phyloP scores from a whole-genome alignment of 371 early-diverging fungal genomes.

The Mucor velutinosus region DNA sequence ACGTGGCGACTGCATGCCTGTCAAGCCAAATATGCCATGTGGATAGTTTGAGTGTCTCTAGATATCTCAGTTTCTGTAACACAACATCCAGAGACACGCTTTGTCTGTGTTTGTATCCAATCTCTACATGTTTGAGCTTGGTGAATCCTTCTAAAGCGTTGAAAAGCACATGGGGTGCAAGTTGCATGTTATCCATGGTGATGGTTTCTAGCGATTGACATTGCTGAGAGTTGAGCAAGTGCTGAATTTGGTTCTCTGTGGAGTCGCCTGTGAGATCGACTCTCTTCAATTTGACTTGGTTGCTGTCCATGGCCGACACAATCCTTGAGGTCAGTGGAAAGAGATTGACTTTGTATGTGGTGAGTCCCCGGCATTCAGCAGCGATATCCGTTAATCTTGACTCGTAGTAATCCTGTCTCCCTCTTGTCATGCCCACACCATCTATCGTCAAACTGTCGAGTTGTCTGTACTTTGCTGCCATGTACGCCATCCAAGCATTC shows the following conservation, averaged over 20 bases:
- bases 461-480: neutral
- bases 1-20: no score
- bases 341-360: neutral
- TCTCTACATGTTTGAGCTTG: neutral
- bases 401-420: neutral
- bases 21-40: neutral
- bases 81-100: neutral
- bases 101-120: neutral
- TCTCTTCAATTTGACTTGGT: neutral
- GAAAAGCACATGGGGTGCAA: neutral
- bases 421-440: neutral
- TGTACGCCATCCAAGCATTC: constrained; percentile 2
- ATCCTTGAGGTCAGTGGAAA: neutral
- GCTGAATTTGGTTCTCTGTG: neutral
- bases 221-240: neutral
- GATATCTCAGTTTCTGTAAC: neutral
- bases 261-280: neutral
- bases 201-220: neutral
- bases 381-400: neutral
- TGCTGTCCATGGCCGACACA: neutral
- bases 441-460: neutral
- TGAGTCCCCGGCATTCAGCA: neutral
- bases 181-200: neutral
- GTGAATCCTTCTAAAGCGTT: neutral
- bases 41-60: neutral